Evolutionary conservation across 768 basidiomycete species (phyloP).

Genomic region (Tulasnella sp.): DNA sequence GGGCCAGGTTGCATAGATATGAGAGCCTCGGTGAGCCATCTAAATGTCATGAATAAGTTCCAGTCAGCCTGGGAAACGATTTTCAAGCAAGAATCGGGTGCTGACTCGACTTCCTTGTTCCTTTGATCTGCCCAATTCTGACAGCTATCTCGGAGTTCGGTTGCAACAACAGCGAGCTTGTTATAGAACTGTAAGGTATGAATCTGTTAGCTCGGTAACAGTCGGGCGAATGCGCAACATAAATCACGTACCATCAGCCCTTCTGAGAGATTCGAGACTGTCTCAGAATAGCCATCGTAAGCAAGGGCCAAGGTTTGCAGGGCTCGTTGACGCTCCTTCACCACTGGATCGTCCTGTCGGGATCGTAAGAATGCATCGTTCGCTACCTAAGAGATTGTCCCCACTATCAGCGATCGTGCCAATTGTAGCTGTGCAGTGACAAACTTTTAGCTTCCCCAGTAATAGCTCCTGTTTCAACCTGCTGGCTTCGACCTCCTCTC

Average conservation of each 20-base stretch:
- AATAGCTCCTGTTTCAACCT: slow-evolving; percentile 52
- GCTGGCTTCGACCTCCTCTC: slow-evolving; percentile 44
- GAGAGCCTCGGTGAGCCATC: slow-evolving; percentile 5
- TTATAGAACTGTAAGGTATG: slow-evolving; percentile 66
- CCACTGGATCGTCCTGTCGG: slow-evolving; percentile 60
- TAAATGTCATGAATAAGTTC: neutral
- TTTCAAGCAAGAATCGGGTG: neutral
- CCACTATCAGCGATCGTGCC: neutral
- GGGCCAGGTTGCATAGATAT: neutral
- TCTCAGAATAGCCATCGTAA: slow-evolving; percentile 80
- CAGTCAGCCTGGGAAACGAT: no score
- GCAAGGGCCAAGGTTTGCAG: slow-evolving; percentile 76
- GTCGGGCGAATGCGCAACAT: neutral
- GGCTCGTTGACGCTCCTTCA: slow-evolving; percentile 72
- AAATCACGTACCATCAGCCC: slow-evolving; percentile 56
- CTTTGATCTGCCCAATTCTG: slow-evolving; percentile 62
- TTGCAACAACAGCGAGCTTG: slow-evolving; percentile 60
- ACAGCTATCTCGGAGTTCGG: slow-evolving; percentile 66
- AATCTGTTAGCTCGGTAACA: neutral
- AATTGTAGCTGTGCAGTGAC: slow-evolving; percentile 15
- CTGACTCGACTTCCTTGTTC: slow-evolving; percentile 67
- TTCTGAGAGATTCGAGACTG: slow-evolving; percentile 74
- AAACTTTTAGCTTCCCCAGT: slow-evolving; percentile 58
- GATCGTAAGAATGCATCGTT: slow-evolving; percentile 68
- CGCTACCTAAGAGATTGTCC: slow-evolving; percentile 36